Evolutionary conservation across 176 grass and related monocot genomes (phyloP), one percentile per base, ranked within the genome.

Genomic region (Bromus sterilis): DNA sequence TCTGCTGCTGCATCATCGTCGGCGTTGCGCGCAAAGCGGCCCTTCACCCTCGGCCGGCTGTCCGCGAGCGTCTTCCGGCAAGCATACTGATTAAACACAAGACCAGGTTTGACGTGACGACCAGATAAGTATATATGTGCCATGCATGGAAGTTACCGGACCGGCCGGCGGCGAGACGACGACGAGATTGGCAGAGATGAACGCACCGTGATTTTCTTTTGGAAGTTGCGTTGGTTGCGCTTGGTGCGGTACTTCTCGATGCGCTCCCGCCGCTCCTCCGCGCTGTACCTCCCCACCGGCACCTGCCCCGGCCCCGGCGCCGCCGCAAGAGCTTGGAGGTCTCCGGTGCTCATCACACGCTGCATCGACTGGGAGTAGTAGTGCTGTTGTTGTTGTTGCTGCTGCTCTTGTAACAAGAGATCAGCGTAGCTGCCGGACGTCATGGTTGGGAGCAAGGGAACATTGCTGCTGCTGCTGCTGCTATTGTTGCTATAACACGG

Each of bases 21-120:
- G 42, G 39, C 80, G 60, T 88, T 88, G 51, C 89, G 76, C 9
- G 94, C 91, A 49, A 97, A 97, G 32, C 94, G 89, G 29, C 94
- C 94, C 81, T 91, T 91, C 65, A 94, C 94, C 71, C 94, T 63
- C 6, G 89, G 91, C 37, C 89, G 87, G 35, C 91, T 97, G 75
- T 97, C 94, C 9, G 94, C 94, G 1, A 97, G 86, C 11, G 92
- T 94, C 89, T 94, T 97, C 83, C 92, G 84, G 87, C 94, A 94
- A 76, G 91, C 91, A 39, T 97, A 97, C 94, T 97, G 5, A 4
- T 1, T 7, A 28, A 32, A 31, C 24, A 25, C 36, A 70, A 70
- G 13, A 42, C 3, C 10, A 62, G 20, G 21, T 6, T 23, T 5
- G 4, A 33, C 71, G 24, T 39, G 64, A 6, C 30, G 71, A 21